Base-by-base conservation (phyloP, 2,329 filamentous ascomycete species). In the Ophiostoma perfectum region DNA sequence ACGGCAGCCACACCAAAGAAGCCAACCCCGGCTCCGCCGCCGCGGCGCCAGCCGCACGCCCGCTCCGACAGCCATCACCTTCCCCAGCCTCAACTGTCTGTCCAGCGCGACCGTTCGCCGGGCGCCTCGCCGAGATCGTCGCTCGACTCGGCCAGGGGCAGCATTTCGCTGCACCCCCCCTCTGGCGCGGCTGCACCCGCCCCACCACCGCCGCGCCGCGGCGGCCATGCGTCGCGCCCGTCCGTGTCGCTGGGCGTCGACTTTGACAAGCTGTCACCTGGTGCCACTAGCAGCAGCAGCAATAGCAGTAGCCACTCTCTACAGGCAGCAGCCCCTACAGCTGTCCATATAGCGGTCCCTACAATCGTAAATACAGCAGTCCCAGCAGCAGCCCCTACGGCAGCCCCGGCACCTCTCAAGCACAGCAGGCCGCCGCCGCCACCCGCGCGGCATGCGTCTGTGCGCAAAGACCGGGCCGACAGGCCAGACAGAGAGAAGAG, bases 191-290 rank as follows among this genome's bases (percentile, higher is more conserved):
- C 62, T n/a, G 39, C 79, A 0, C 84, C 84, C 0, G 80, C 82
- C 8, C 84, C 85, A 16, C 85, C 86, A 18, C 85, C 85, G 0
- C 83, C 85, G 8, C 80, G 85, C 62, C 80, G 86, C 42, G 81
- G 80, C 6, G 78, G 78, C 44, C 78, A 80, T 64, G 74, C 72
- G 16, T 75, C 78, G n/a, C 78, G 75, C 49, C 76, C 72, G 16
- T 71, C 65, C 6, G 52, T 74, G 0, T 71, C 55, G 5, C 38
- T 58, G 36, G 38, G 45, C 11, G 36, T 44, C 14, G 58, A 64
- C 7, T n/a, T 41, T 18, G 44, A 47, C 11, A 36, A 16, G 38
- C 38, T 45, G 39, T 49, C 41, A 4, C n/a, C 58, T 8, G 45
- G 16, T 7, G 49, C 49, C 9, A 72, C 71, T 64, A 70, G 70